phyloP scores from a whole-genome alignment of 257 asterid species.

The Solanum bulbocastanum region DNA sequence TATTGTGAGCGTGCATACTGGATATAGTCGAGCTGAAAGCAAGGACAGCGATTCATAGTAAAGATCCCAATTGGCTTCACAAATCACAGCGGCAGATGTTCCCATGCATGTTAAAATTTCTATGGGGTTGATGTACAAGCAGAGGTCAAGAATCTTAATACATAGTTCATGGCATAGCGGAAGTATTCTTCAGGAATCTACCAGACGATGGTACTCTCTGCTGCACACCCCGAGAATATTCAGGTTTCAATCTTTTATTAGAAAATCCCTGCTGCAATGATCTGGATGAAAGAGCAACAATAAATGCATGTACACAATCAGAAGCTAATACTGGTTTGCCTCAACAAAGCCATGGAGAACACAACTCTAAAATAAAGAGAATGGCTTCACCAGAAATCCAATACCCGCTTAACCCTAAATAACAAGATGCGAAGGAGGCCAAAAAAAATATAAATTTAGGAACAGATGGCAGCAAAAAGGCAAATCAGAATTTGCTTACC shows the following conservation, averaged over 20 bases:
- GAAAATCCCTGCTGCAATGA: conserved; percentile 63
- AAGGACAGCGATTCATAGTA: neutral
- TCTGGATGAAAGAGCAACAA: conserved; percentile 24
- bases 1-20: neutral
- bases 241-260: conserved; percentile 59
- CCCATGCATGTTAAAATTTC: conserved; percentile 3
- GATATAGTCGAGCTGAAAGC: neutral
- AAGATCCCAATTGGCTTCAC: neutral
- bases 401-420: neutral
- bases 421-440: neutral
- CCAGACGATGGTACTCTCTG: conserved; percentile 52
- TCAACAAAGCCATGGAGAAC: neutral
- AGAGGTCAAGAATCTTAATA: neutral
- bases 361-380: neutral
- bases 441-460: neutral
- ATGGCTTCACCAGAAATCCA: neutral
- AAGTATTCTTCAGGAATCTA: conserved; percentile 48
- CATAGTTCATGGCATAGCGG: conserved; percentile 40
- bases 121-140: conserved; percentile 17
- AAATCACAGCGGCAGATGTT: neutral
- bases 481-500: neutral
- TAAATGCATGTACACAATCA: neutral
- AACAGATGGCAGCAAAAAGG: neutral
- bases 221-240: conserved; percentile 48
- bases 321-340: neutral